Evolutionary conservation across 805 yeast species (phyloP).

Genomic region (Suhomyces pyralidae): DNA sequence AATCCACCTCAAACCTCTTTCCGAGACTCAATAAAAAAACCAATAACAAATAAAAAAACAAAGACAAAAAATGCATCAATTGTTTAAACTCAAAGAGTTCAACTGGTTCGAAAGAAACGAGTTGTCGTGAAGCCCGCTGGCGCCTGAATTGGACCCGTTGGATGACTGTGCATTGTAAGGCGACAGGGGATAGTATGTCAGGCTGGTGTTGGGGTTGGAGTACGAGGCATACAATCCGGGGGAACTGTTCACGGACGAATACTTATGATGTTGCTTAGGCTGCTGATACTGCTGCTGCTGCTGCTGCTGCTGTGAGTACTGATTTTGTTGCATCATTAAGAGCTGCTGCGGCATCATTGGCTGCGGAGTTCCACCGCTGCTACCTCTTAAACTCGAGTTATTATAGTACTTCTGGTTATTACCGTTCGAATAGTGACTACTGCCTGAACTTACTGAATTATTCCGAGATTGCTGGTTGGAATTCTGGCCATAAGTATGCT

Average conservation of each 20-base stretch:
- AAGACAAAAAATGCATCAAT: slow-evolving; percentile 3
- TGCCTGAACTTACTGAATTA: slow-evolving; percentile 8
- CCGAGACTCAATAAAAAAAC: not conserved
- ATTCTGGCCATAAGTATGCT: slow-evolving; percentile 15
- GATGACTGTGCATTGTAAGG: not conserved
- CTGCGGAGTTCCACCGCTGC: slow-evolving; percentile 17
- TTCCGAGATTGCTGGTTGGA: slow-evolving; percentile 8
- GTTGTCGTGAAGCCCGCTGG: slow-evolving; percentile 2
- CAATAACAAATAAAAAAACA: not conserved
- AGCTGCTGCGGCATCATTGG: slow-evolving; percentile 21
- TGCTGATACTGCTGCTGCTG: slow-evolving; percentile 13
- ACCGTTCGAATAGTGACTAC: slow-evolving; percentile 8
- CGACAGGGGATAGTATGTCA: slow-evolving; percentile 1
- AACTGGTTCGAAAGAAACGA: slow-evolving; percentile 28
- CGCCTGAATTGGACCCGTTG: slow-evolving; percentile 4
- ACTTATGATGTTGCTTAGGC: slow-evolving; percentile 13
- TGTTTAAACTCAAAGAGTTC: slow-evolving; percentile 32
- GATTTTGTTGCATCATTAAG: slow-evolving; percentile 18
- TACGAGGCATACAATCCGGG: slow-evolving; percentile 21
- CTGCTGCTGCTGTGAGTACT: slow-evolving; percentile 14
- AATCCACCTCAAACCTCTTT: slow-evolving; percentile 3
- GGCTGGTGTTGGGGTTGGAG: slow-evolving; percentile 11
- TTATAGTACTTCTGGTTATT: slow-evolving; percentile 14
- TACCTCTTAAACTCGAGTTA: slow-evolving; percentile 14
- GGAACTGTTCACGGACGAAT: slow-evolving; percentile 18